Evolutionary conservation across 768 basidiomycete species (phyloP).

Genomic region (Termitomyces heimii): DNA sequence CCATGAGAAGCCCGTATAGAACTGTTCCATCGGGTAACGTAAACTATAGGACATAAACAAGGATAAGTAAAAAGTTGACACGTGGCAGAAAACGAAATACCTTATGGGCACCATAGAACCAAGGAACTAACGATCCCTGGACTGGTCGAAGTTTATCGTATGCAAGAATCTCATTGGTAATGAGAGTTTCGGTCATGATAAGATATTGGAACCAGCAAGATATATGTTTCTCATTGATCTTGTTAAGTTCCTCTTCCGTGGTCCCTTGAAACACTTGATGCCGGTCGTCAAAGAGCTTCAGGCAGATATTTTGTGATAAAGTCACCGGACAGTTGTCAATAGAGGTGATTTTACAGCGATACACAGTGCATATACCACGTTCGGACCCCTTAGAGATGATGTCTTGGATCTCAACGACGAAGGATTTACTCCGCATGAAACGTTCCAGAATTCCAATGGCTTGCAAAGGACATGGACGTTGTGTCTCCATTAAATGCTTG

Average conservation of each 20-base stretch:
- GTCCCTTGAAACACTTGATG: background rate
- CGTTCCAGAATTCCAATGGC: background rate
- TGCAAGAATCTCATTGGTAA: background rate
- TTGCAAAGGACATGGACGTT: background rate
- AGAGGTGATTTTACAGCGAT: background rate
- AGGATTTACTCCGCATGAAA: background rate
- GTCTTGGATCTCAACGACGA: background rate
- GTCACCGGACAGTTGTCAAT: background rate
- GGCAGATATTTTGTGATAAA: background rate
- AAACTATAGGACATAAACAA: background rate
- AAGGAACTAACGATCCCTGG: background rate
- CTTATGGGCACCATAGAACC: background rate
- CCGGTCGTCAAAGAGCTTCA: background rate
- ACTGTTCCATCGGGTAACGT: background rate
- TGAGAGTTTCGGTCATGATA: background rate
- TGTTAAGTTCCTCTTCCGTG: background rate
- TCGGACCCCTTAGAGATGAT: background rate
- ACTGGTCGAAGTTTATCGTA: background rate
- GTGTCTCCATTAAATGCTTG: background rate
- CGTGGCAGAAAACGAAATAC: background rate
- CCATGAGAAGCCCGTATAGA: background rate
- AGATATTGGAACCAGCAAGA: background rate
- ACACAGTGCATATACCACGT: background rate
- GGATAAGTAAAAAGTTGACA: background rate
- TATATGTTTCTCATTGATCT: background rate